Base-by-base conservation (phyloP, 2,329 filamentous ascomycete species). In the Colletotrichum acutatum region DNA sequence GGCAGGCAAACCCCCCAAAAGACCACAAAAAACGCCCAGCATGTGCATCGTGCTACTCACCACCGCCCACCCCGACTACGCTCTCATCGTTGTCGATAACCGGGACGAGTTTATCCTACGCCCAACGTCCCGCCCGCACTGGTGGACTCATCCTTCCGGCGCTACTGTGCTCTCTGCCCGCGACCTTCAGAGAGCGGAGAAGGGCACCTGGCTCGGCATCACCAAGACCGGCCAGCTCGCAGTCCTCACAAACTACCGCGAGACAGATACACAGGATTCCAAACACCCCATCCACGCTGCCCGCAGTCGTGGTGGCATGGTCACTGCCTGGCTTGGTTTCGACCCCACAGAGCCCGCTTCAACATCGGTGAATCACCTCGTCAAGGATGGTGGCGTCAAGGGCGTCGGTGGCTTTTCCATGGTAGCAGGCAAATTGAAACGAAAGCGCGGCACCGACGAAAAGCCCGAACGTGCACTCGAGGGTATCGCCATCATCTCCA, bases 31-130 rank as follows among this genome's bases (percentile, higher is more conserved):
- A n/a, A 34, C 58, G 49, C 58, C 49, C 58, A n/a, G 8, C 71
- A 95, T 95, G 93, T 95, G 94, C 80, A 95, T 95, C 83, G 91
- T 91, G 61, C 85, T 95, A 58, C 85, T 94, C 71, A 94, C 93
- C 30, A 95, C 93, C 22, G 88, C 92, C 58, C 93, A 95, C 79
- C 93, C 94, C 11, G 86, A 89, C 76, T 95, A 95, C 82, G 88
- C 92, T 30, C 86, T 95, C 73, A 93, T 96, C 77, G 84, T 94
- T 73, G 86, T 95, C 79, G 90, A 95, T 83, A 96, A 96, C 81
- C 90, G 94, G 77, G 94, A 96, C 84, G 93, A 92, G 80, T 92
- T 89, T 82, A 89, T 92, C 75, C 85, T 91, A 16, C 86, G 90
- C 32, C 90, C 90, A 4, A 92, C 90, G 2, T 90, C 88, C 65